phyloP scores from a whole-genome alignment of 495 filamentous ascomycete species.

The Jackrogersella multiformis region DNA sequence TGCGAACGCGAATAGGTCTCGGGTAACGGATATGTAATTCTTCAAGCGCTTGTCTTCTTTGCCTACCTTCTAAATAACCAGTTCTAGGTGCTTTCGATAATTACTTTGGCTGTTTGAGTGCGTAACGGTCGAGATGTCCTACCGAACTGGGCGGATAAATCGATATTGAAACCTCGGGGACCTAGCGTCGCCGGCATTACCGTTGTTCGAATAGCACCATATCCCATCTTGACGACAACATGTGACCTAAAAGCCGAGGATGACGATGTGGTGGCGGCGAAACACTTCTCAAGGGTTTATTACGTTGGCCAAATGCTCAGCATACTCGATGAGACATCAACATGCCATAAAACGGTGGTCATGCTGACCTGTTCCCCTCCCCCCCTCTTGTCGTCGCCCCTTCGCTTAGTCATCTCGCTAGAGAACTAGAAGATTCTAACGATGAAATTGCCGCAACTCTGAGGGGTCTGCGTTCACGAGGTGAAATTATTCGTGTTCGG shows the following conservation, averaged over 20 bases:
- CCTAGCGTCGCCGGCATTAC: neutral
- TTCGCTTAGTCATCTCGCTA: neutral
- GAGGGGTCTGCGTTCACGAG: neutral
- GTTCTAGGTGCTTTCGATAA: neutral
- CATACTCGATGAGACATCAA: neutral
- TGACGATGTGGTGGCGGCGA: neutral
- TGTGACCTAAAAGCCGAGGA: neutral
- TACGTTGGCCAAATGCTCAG: neutral
- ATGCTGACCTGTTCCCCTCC: neutral
- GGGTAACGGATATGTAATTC: neutral
- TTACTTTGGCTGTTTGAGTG: too few relatives aligned
- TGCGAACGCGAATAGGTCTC: neutral
- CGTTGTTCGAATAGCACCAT: too few relatives aligned
- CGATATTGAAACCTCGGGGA: constrained; percentile 1
- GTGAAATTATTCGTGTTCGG: neutral
- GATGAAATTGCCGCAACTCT: neutral
- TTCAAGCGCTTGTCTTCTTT: neutral
- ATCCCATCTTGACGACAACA: neutral
- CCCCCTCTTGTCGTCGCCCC: neutral
- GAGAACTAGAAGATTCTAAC: neutral
- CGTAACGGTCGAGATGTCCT: neutral
- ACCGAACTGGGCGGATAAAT: neutral
- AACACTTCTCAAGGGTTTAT: neutral
- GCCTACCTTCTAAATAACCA: neutral
- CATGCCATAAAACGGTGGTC: neutral